Percentiles rank a stretch among this genome's conserved stretches.
phyloP scores from a whole-genome alignment of 2,329 filamentous ascomycete species.

The Cucurbitaria berberidis region DNA sequence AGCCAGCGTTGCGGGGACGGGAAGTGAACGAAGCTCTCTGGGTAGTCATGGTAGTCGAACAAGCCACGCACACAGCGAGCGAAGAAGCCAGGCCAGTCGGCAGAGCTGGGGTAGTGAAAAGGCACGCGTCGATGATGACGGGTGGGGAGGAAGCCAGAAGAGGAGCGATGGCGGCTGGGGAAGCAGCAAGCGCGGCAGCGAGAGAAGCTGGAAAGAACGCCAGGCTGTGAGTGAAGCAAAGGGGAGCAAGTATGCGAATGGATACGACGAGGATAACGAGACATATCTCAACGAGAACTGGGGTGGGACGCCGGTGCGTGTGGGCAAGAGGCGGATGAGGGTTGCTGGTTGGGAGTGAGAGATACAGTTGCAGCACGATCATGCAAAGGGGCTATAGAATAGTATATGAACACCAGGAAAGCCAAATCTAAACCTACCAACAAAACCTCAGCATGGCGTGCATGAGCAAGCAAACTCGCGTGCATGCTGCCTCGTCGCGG shows the following conservation, averaged over 20 bases:
- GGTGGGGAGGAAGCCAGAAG: background rate
- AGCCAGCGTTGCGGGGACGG: conserved; percentile 19
- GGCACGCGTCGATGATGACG: background rate
- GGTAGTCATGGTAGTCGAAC: conserved; percentile 1
- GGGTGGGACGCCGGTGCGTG: conserved; percentile 23
- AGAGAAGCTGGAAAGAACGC: conserved; percentile 1
- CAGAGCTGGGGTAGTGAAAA: background rate
- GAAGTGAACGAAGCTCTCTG: conserved; percentile 12
- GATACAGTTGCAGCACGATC: background rate
- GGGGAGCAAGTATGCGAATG: conserved; percentile 17
- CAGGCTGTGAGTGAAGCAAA: conserved; percentile 1
- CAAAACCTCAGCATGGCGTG: conserved; percentile 7
- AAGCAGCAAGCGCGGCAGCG: background rate
- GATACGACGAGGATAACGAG: conserved; percentile 28
- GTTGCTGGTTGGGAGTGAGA: conserved; percentile 11
- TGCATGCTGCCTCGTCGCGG: conserved; percentile 37
- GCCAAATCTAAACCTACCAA: conserved; percentile 2
- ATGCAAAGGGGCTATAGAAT: background rate
- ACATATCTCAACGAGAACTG: conserved; percentile 30
- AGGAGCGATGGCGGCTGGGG: background rate
- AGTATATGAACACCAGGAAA: background rate
- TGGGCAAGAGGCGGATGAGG: conserved; percentile 13
- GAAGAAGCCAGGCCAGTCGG: background rate
- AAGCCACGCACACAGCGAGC: background rate
- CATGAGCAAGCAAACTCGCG: conserved; percentile 21